A percentile compares a stretch with the other conserved stretches of the same genome.
These are phyloP conservation scores for Haplosporangium gracile DNA, from an alignment of 192 early-diverging fungal species.

Conservation along the genomic window DNA sequence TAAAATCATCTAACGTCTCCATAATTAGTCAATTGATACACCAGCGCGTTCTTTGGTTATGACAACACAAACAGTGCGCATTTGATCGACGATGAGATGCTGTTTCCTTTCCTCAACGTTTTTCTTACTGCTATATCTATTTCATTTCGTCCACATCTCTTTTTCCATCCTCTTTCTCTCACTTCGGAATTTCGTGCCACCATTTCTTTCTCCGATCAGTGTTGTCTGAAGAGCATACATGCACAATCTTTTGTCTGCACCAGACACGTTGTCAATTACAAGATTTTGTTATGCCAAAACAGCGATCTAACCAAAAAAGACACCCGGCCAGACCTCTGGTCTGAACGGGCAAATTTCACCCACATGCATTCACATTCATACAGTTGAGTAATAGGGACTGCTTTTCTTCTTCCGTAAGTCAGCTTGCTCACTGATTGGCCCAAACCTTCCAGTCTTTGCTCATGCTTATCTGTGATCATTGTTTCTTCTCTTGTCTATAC, in stretches of 20 bases:
- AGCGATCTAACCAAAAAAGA: too few relatives aligned
- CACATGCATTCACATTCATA: neutral
- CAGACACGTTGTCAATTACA: too few relatives aligned
- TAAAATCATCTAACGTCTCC: neutral
- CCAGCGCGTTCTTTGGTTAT: neutral
- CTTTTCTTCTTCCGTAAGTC: neutral
- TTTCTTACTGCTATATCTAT: neutral
- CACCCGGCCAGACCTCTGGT: too few relatives aligned
- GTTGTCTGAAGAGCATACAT: neutral
- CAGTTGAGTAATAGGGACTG: slow-evolving; percentile 1
- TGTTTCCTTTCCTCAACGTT: too few relatives aligned
- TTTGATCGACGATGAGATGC: too few relatives aligned
- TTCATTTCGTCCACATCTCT: neutral
- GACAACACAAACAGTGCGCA: neutral
- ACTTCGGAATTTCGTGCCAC: neutral
- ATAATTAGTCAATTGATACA: neutral
- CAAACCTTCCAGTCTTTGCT: neutral
- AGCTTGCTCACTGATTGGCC: neutral
- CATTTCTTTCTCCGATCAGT: neutral
- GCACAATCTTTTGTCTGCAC: too few relatives aligned
- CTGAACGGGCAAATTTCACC: too few relatives aligned
- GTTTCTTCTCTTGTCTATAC: neutral
- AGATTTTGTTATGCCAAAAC: too few relatives aligned
- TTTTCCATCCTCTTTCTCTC: neutral
- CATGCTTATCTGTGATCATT: neutral